Evolutionary conservation across 352 stramenopile genomes (phyloP), one percentile per base, ranked within the genome.

Genomic region (Globisporangium carolinianum): DNA sequence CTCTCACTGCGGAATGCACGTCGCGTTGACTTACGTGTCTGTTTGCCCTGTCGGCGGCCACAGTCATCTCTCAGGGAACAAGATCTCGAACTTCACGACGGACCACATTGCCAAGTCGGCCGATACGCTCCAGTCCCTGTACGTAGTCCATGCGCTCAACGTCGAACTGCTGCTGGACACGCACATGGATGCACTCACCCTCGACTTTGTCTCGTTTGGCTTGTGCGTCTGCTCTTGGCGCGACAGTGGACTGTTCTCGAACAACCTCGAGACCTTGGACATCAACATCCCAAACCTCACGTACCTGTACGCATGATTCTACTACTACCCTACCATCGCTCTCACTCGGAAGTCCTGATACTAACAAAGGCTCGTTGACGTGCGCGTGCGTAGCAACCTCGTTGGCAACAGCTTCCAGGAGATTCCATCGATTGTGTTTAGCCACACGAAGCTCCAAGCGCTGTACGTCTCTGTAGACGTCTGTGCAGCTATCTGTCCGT

Each of bases 61-160:
- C 37, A 56, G 51, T 3, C 38, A 49, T 38, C 39, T 56, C 7
- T 56, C 51, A 24, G 51, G 38, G 6, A 56, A 56, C 37, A 14
- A 4, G 18, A 45, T 56, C 51, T 10, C 38, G 17, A 14, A 51
- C 17, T 50, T 50, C 39, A 32, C 37, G 39, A 37, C 41, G 12
- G 53, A 43, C 8, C 36, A 41, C 42, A 38, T 32, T 38, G 36
- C 47, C 8, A 17, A 17, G 24, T 32, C 47, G 11, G 12, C 17
- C 45, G 17, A 14, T 14, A 48, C 45, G 14, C 45, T 48, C 45
- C 10, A 24, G 45, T 18, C 45, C 10, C 45, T 48, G 45, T 48
- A 48, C 45, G 45, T 48, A 48, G 45, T 48, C 10, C 12, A 18
- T 4, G 45, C n/a, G 45, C 8, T 41, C 5, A 41, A 9, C 5